phyloP scores from a whole-genome alignment of 306 rosid species.

The Oxytropis ochrocephala region DNA sequence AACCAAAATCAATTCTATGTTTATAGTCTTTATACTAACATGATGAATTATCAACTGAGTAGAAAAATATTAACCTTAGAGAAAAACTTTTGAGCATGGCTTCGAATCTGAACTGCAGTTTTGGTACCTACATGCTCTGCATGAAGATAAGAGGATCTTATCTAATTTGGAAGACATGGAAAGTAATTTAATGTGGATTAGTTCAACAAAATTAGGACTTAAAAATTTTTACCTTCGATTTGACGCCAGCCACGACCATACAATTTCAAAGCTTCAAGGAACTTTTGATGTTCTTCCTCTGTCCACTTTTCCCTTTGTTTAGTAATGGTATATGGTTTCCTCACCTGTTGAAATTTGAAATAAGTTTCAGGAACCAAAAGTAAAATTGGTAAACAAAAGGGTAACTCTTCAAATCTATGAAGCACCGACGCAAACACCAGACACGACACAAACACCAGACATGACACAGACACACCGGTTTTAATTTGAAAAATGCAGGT shows the following conservation, averaged over 20 bases:
- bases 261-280: constrained; percentile 90
- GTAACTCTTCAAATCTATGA: background rate
- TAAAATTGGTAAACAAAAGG: background rate
- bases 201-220: background rate
- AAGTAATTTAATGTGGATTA: background rate
- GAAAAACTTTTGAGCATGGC: constrained; percentile 99
- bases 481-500: no score
- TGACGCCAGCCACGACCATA: constrained; percentile 99
- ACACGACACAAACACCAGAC: no score
- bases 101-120: constrained; percentile 97
- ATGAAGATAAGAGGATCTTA: constrained; percentile 37
- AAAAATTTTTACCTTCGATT: constrained; percentile 74
- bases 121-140: constrained; percentile 96
- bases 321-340: constrained; percentile 88
- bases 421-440: background rate
- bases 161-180: constrained; percentile 11
- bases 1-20: background rate
- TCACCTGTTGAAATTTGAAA: constrained; percentile 42
- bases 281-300: constrained; percentile 85
- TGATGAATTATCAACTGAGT: background rate
- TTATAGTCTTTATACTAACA: background rate
- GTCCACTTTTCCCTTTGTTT: constrained; percentile 99
- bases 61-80: constrained; percentile 57
- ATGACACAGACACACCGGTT: no score
- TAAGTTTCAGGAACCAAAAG: background rate